phyloP scores from a whole-genome alignment of 257 asterid species.

The Osmanthus fragrans region DNA sequence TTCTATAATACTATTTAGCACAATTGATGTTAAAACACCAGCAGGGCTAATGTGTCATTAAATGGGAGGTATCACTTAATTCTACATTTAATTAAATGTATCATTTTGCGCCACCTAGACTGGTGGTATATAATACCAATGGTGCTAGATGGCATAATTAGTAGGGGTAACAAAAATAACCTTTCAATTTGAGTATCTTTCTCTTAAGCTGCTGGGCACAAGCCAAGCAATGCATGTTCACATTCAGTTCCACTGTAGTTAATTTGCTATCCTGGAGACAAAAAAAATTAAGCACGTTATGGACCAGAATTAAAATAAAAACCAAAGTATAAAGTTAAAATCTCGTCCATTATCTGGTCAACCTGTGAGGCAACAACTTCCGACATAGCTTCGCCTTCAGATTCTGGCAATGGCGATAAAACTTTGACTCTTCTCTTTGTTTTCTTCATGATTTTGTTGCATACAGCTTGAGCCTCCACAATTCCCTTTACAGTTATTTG shows the following conservation, averaged over 20 bases:
- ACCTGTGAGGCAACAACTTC: slow-evolving; percentile 86
- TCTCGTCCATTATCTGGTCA: neutral
- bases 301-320: neutral
- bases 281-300: neutral
- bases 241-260: slow-evolving; percentile 62
- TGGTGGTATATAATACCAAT: too few species aligned
- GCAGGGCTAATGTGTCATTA: too few species aligned
- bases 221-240: slow-evolving; percentile 91
- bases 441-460: slow-evolving; percentile 64
- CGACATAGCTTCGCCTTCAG: slow-evolving; percentile 72
- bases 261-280: slow-evolving; percentile 57
- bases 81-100: too few species aligned
- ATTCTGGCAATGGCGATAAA: slow-evolving; percentile 65
- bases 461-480: slow-evolving; percentile 74
- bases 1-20: too few species aligned
- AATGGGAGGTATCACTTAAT: too few species aligned
- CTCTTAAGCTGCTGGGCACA: slow-evolving; percentile 84
- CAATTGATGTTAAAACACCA: too few species aligned
- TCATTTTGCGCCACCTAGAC: too few species aligned
- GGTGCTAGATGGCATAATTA: too few species aligned
- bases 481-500: slow-evolving; percentile 80
- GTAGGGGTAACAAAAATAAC: slow-evolving; percentile 23
- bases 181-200: slow-evolving; percentile 88
- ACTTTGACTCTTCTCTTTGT: slow-evolving; percentile 63
- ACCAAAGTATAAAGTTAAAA: neutral